Base-by-base conservation (phyloP, 2,329 filamentous ascomycete genomes). In the Sclerotinia spermophila region DNA sequence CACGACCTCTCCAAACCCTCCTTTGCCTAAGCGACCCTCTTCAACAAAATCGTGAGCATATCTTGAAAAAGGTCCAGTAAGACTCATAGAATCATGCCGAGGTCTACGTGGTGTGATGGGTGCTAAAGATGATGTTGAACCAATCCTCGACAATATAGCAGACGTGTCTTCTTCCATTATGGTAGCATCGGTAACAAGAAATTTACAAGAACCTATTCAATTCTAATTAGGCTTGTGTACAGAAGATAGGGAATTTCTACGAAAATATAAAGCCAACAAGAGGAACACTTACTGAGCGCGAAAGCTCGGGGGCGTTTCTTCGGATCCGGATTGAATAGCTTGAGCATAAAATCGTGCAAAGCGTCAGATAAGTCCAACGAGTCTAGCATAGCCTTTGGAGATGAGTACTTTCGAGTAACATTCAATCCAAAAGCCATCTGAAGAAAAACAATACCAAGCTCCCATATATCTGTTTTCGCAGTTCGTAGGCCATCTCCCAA, bases 1-100 rank as follows among this genome's bases (percentile, higher is more conserved):
- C 69, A 98, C 93, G 33, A 99, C 96, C 81, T 97, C 93, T 7
- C 96, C 96, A 81, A 97, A 99, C 0, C 95, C 96, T 58, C 96
- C 96, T 79, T 95, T 96, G 4, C 96, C 96, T 19, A 99, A 84
- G 6, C 92, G 88, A 21, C 93, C 93, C 78, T 96, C 90, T 81
- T 98, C 94, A 27, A 94, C 90, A 81, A 97, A 99, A 76, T 98
- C 96, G 77, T 92, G 92, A 17, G 86, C 87, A 78, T 97, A 99
- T 72, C 95, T 88, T 17, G 74, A 74, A 59, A 88, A 84, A 5
- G 84, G 79, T 2, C 82, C 82, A 21, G 83, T 81, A 24, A 84
- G 84, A 67, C 82, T 85, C 75, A 84, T 85, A 1, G 91, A 93
- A 71, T 92, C 90, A 70, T 86, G 84, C 51, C 90, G 85, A 44